Evolutionary conservation across 169 alveolate species (phyloP), one percentile per base, ranked within the genome.

Genomic region (Eimeria praecox): DNA sequence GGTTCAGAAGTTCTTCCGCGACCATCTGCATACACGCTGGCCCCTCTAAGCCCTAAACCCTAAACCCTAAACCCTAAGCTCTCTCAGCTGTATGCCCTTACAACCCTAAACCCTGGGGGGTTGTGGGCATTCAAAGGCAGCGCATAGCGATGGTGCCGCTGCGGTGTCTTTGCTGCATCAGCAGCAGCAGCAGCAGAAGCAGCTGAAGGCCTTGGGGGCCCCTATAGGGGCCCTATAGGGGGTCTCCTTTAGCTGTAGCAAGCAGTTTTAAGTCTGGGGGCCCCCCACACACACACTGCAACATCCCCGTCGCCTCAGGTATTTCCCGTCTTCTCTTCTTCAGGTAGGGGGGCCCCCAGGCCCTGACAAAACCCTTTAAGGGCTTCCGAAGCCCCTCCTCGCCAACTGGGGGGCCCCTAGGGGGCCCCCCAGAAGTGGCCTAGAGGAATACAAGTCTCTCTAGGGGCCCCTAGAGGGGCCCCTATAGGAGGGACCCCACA

Each of bases 1-100:
- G 33, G 85, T 75, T 10, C 46, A 35, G 85, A 75, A 75, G 54
- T 75, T 75, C 85, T 75, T 75, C 85, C 46, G 85, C 30, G 85
- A 75, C 35, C 85, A 75, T 27, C n/a, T 75, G 16, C n/a, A 35
- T 1, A 40, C 59, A 10, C 85, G 85, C 85, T 75, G 85, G 85
- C 85, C 85, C 22, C 85, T 75, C 85, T 75, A 75, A 75, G 16
- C 33, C 54, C 85, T 75, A 35, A 4, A 22, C 30, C 85, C 54
- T 38, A 35, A 27, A 10, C 66, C 66, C 27, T 56, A 56, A 56
- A 56, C 66, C 66, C 66, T 56, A 56, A 49, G n/a, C n/a, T n/a
- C n/a, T n/a, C n/a, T n/a, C n/a, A n/a, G n/a, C n/a, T n/a, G n/a
- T n/a, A n/a, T n/a, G n/a, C n/a, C n/a, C n/a, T n/a, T n/a, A n/a